phyloP scores from a whole-genome alignment of 768 basidiomycete species.

The Tricholoma furcatifolium region DNA sequence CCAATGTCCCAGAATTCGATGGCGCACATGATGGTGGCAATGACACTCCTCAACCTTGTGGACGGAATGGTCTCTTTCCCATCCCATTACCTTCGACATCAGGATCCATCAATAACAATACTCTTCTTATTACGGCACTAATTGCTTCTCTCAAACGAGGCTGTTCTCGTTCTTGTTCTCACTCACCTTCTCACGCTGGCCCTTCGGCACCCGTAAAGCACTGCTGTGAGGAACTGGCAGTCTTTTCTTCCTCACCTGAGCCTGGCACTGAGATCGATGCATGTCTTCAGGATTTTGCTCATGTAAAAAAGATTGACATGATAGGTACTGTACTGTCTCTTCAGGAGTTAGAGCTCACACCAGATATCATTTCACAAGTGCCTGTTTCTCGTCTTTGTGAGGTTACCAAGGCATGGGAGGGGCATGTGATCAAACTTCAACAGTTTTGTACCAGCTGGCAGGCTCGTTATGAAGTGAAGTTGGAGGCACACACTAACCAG shows the following conservation, averaged over 20 bases:
- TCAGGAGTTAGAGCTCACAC: too few species aligned
- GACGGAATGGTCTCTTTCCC: slow-evolving; percentile 1
- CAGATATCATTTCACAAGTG: slow-evolving; percentile 2
- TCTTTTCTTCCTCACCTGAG: background rate
- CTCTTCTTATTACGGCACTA: slow-evolving; percentile 1
- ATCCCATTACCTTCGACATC: slow-evolving; percentile 26
- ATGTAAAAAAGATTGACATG: too few species aligned
- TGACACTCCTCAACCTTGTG: background rate
- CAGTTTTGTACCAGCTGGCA: slow-evolving; percentile 12
- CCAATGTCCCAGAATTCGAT: slow-evolving; percentile 15
- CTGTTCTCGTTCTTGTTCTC: background rate
- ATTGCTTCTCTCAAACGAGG: background rate
- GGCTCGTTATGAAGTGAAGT: slow-evolving; percentile 9
- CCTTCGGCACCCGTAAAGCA: background rate
- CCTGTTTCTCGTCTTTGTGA: slow-evolving; percentile 12
- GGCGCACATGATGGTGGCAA: slow-evolving; percentile 4
- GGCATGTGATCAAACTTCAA: slow-evolving; percentile 10
- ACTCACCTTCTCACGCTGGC: too few species aligned
- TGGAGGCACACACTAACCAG: background rate
- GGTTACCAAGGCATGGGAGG: slow-evolving; percentile 13
- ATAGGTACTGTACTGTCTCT: too few species aligned
- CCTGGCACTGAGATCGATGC: background rate
- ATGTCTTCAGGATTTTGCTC: background rate
- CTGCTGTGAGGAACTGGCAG: background rate
- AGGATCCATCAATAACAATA: slow-evolving; percentile 10